Base-by-base conservation (phyloP, 768 basidiomycete genomes). In the Collybia nuda region DNA sequence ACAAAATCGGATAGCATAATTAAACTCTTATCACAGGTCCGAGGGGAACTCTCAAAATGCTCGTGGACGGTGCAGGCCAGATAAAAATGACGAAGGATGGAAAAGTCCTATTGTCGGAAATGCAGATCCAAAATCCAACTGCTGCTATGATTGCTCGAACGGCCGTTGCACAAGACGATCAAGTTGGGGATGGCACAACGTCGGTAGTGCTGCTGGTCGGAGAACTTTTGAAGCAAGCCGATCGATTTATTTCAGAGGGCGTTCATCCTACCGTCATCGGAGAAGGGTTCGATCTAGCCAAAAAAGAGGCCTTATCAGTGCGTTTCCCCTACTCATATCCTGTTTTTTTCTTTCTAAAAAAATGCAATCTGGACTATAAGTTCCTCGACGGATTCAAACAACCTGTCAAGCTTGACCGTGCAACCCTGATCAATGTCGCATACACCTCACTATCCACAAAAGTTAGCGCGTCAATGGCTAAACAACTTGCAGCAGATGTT, bases 51-150 rank as follows among this genome's bases (percentile, higher is more conserved):
- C 81, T 98, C 59, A 99, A 99, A 78, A 98, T 99, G 96, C 85
- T 99, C 46, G 97, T 99, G 38, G 97, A 98, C 70, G 97, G 97
- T 50, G 79, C 95, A 12, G 97, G 97, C 8, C 91, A 94, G 73
- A 95, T 99, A 70, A 99, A 98, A 81, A 95, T 99, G 91, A 98
- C 97, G 56, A 99, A 98, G 78, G 97, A 98, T 64, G 97, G 97
- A 56, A 99, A 99, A 74, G 96, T 98, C 37, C 73, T 99, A 49
- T 78, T 99, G 51, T 96, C 94, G 37, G 97, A 99, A 75, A 99
- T 99, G 97, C 97, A 98, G 74, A 99, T 99, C 60, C 90, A 92
- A 72, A 98, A 99, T 68, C 97, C 97, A 24, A 98, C 97, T 2
- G 97, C 97, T 15, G 95, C 97, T 26, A 96, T 99, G 93, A 93